Evolutionary conservation across 345 rosid genomes (phyloP).

Genomic region (Citrus reticulata): DNA sequence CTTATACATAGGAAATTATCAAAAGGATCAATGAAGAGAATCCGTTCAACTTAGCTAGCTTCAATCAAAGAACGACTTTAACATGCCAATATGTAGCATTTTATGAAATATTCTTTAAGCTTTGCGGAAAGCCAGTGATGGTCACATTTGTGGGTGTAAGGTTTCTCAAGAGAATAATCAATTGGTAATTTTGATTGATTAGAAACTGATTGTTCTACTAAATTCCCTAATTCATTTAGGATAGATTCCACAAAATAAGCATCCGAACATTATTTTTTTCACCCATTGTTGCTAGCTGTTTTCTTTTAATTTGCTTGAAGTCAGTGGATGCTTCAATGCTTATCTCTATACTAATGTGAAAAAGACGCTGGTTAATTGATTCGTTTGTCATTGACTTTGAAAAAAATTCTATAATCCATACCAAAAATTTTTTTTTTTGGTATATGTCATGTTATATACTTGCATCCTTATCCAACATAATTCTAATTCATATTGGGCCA

Average conservation of each 20-base stretch:
- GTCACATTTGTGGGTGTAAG: conserved; percentile 47
- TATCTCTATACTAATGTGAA: not conserved
- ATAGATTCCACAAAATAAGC: conserved; percentile 18
- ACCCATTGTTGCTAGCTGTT: conserved; percentile 24
- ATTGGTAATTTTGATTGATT: conserved; percentile 13
- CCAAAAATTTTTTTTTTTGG: not conserved
- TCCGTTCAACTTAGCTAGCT: not conserved
- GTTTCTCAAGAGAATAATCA: conserved; percentile 32
- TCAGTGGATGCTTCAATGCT: conserved; percentile 19
- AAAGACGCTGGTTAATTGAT: not conserved
- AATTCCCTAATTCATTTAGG: conserved; percentile 31
- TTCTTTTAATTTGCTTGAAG: not conserved
- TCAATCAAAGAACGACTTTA: conserved; percentile 22
- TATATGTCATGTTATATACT: not conserved
- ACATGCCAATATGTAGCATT: conserved; percentile 20
- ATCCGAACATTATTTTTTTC: conserved; percentile 6
- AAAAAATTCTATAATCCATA: not conserved
- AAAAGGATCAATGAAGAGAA: not conserved
- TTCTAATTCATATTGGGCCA: not conserved
- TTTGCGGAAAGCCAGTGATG: conserved; percentile 44
- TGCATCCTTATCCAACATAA: not conserved
- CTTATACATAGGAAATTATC: not conserved
- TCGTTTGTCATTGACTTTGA: not conserved
- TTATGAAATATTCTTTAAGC: conserved; percentile 44
- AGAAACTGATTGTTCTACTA: conserved; percentile 19